phyloP scores from a whole-genome alignment of 805 yeast genomes.

The Teunomyces lycoperdinae region DNA sequence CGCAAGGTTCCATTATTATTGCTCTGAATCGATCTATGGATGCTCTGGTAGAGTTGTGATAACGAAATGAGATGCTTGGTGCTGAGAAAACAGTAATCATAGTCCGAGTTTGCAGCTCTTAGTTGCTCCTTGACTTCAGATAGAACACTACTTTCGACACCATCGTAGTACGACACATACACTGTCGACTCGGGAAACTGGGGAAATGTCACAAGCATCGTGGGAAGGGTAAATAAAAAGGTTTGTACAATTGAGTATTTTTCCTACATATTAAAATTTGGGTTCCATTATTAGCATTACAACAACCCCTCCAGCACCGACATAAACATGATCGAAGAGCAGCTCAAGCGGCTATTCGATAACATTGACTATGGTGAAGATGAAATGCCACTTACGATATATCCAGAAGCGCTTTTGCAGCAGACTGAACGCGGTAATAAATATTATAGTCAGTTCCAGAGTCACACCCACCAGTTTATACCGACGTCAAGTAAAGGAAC shows the following conservation, averaged over 20 bases:
- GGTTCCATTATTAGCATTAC: not conserved
- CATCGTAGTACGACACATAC: conserved; percentile 41
- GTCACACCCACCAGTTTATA: conserved; percentile 34
- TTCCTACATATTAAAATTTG: conserved; percentile 2
- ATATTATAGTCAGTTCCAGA: conserved; percentile 32
- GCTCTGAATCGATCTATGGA: conserved; percentile 61
- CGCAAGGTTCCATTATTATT: conserved; percentile 44
- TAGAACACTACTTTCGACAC: conserved; percentile 40
- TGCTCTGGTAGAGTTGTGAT: conserved; percentile 61
- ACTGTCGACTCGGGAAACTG: conserved; percentile 43
- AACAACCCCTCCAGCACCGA: not conserved
- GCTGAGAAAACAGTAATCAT: conserved; percentile 65
- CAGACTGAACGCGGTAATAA: conserved; percentile 25
- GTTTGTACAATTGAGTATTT: too few relatives aligned
- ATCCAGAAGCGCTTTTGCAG: conserved; percentile 38
- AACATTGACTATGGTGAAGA: not conserved
- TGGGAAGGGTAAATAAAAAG: not conserved
- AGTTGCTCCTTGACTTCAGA: conserved; percentile 43
- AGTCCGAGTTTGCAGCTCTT: conserved; percentile 42
- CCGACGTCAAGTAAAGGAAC: conserved; percentile 6
- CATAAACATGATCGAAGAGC: not conserved
- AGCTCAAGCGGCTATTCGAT: not conserved
- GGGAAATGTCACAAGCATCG: conserved; percentile 31
- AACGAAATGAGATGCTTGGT: conserved; percentile 53
- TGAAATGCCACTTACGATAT: conserved; percentile 5